Percentiles rank a stretch among this genome's conserved stretches.
These are phyloP conservation scores for Meripilus lineatus DNA, from an alignment of 1,284 basidiomycete species.

Conservation along the genomic window DNA sequence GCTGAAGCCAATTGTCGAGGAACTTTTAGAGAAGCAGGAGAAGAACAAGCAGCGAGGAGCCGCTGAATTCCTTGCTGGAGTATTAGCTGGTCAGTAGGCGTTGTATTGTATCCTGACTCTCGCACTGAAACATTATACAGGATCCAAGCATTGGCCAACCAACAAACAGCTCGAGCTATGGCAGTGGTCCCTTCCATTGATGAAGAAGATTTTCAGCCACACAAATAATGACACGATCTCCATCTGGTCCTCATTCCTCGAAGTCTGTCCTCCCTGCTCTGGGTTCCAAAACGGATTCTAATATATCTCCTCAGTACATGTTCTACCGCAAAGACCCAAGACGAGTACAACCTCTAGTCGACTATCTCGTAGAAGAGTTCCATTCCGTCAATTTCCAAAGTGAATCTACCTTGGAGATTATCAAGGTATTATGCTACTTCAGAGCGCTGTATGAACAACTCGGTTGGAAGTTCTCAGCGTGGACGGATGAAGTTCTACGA, in stretches of 20 bases:
- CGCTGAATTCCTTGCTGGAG: constrained; percentile 80
- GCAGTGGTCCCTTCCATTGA: constrained; percentile 75
- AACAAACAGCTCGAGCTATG: constrained; percentile 68
- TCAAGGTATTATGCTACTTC: constrained; percentile 58
- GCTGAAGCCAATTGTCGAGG: constrained; percentile 49
- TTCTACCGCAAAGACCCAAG: constrained; percentile 83
- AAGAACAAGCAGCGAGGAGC: constrained; percentile 86
- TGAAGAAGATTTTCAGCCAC: constrained; percentile 62
- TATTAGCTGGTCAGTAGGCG: constrained; percentile 50
- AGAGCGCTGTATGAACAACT: constrained; percentile 67
- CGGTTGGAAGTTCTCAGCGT: constrained; percentile 75
- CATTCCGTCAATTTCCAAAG: constrained; percentile 64
- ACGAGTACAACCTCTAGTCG: constrained; percentile 74
- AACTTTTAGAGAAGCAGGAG: constrained; percentile 52
- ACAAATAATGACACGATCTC: constrained; percentile 64
- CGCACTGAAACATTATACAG: constrained; percentile 29
- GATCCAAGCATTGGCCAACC: constrained; percentile 86
- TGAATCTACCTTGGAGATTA: constrained; percentile 71
- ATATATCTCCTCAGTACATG: constrained; percentile 49
- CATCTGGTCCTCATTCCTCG: constrained; percentile 68
- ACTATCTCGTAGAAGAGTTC: constrained; percentile 66
- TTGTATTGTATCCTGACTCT: constrained; percentile 5
- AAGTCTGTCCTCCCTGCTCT: too few species aligned
- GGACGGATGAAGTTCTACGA: constrained; percentile 64
- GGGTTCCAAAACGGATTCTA: constrained; percentile 10